A percentile compares a stretch with the other conserved stretches of the same genome.
phyloP scores from a whole-genome alignment of 2,329 filamentous ascomycete species.

The Aspergillus puulaauensis region DNA sequence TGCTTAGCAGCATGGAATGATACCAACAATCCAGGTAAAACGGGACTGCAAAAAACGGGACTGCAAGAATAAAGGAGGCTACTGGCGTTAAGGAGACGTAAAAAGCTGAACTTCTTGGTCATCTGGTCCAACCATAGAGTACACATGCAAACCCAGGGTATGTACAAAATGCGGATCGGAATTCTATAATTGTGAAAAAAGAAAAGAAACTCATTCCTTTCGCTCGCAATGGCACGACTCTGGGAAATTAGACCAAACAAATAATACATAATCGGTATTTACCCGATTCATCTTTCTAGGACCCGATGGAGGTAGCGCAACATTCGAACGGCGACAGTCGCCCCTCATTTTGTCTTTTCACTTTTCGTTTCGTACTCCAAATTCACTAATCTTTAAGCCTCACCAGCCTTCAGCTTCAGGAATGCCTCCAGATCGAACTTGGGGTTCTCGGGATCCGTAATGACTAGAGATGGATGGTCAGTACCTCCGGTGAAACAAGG shows the following conservation, averaged over 20 bases:
- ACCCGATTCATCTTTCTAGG: conserved; percentile 34
- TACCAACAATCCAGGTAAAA: conserved; percentile 5
- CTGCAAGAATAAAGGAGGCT: conserved; percentile 6
- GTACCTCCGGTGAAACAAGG: conserved; percentile 15
- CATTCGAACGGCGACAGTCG: conserved; percentile 27
- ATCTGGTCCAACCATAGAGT: conserved; percentile 40
- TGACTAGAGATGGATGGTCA: conserved; percentile 50
- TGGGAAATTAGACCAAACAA: conserved; percentile 42
- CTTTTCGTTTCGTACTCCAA: conserved; percentile 16
- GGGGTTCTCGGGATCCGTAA: conserved; percentile 76
- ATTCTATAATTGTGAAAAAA: conserved; percentile 34
- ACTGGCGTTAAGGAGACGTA: conserved; percentile 27
- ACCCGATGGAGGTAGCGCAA: conserved; percentile 35
- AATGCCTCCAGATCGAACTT: conserved; percentile 93
- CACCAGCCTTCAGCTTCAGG: conserved; percentile 62
- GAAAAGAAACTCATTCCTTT: conserved; percentile 39
- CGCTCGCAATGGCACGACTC: conserved; percentile 42
- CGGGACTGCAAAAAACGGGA: neutral
- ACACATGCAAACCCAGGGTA: conserved; percentile 42
- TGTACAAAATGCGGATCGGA: conserved; percentile 43
- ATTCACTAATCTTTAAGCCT: conserved; percentile 33
- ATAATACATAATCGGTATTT: conserved; percentile 41
- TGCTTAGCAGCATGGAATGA: conserved; percentile 11
- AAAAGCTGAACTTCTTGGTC: conserved; percentile 39
- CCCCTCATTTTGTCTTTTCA: conserved; percentile 27